Base-by-base conservation (phyloP, 2,329 filamentous ascomycete species). In the Claviceps cyperi region DNA sequence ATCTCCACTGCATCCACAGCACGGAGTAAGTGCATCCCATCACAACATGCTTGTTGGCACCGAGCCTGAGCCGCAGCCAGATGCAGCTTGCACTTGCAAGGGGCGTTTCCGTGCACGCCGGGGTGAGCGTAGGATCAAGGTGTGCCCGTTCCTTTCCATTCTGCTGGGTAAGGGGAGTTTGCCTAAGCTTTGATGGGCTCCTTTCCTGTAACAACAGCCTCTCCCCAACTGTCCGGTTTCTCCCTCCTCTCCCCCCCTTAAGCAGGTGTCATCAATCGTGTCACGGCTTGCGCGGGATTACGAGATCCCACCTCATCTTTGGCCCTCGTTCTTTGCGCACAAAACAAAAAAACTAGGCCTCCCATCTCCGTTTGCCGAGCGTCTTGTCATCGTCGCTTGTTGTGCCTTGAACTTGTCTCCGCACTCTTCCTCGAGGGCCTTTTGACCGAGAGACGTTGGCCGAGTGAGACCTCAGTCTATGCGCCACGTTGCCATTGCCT, bases 111-210 rank as follows among this genome's bases (percentile, higher is more conserved):
- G 46, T 15, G 37, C 5, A 62, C 61, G 46, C 59, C 57, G 47
- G 56, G 57, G 63, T 65, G 57, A 13, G 9, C 43, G 19, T 64
- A 65, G 51, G 3, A 38, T 51, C 19, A 65, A 28, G 28, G 49
- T 50, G 48, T 56, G 58, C 60, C 63, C 63, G 63, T 66, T 66
- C 62, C 60, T 64, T 59, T 61, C 60, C 46, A 60, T 64, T 62
- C 54, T 63, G 61, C 60, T 69, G 67, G 67, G 67, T 69, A 58
- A 69, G 67, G 67, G 61, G 59, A 69, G 66, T 69, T 69, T 63
- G 58, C 55, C 56, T 57, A 59, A 64, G 63, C 58, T 60, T 57
- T 60, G 64, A 61, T 67, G 62, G 63, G 22, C 28, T 28, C 66
- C 61, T 59, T 66, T 66, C 61, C 61, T 65, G 63, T 64, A 65